Evolutionary conservation across 108 stramenopile genomes (phyloP).

Genomic region (Chaetoceros tenuissimus): DNA sequence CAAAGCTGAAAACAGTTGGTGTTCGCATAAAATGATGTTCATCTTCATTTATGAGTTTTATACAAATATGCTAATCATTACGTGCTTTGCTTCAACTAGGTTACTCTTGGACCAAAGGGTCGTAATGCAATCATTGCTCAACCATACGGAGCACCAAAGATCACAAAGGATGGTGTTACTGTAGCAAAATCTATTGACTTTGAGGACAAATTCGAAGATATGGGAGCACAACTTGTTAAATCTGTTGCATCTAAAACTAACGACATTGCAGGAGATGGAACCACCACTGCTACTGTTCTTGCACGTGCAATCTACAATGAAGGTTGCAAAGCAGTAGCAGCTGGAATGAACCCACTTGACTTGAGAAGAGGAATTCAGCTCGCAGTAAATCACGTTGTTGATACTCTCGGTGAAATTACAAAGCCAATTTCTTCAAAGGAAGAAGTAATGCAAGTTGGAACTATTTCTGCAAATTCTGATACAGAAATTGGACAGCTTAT

Average conservation of each 20-base stretch:
- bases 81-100: constrained; percentile 51
- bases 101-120: constrained; percentile 99
- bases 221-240: constrained; percentile 95
- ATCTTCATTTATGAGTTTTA: too few species aligned
- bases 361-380: constrained; percentile 91
- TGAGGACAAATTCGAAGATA: constrained; percentile 97
- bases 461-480: constrained; percentile 98
- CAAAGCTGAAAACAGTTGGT: too few species aligned
- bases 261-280: constrained; percentile 99
- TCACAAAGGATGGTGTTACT: constrained; percentile 99
- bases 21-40: too few species aligned
- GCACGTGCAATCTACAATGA: constrained; percentile 97
- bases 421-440: constrained; percentile 93
- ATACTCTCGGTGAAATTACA: constrained; percentile 80
- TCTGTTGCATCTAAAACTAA: constrained; percentile 98
- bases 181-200: constrained; percentile 99
- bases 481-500: constrained; percentile 90
- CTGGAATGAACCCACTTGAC: constrained; percentile 98
- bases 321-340: constrained; percentile 99
- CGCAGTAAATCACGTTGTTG: constrained; percentile 88
- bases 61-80: too few species aligned
- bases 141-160: constrained; percentile 98
- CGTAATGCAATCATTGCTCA: constrained; percentile 99
- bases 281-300: constrained; percentile 98
- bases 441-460: constrained; percentile 97